Evolutionary conservation across 2,329 filamentous ascomycete species (phyloP).

Genomic region (Exophiala sp.): DNA sequence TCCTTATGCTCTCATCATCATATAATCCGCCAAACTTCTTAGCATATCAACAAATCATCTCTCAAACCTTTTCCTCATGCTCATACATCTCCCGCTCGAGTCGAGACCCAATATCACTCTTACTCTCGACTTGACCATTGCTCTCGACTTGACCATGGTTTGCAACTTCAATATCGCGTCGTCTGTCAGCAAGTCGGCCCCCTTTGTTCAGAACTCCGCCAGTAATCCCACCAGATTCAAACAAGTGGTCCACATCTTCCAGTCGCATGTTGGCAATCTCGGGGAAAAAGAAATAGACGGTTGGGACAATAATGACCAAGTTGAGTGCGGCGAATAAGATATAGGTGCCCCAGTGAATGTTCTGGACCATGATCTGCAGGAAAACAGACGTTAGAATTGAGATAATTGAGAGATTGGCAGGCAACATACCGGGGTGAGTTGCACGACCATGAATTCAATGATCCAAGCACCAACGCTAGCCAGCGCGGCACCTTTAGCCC

Average conservation of each 20-base stretch:
- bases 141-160: neutral
- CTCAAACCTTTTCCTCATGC: neutral
- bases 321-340: conserved; percentile 37
- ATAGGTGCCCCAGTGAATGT: conserved; percentile 45
- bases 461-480: conserved; percentile 51
- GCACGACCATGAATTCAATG: conserved; percentile 64
- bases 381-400: conserved; percentile 36
- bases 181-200: neutral
- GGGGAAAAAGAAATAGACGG: neutral
- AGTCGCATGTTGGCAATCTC: conserved; percentile 63
- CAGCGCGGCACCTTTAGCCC: conserved; percentile 40
- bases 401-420: conserved; percentile 33
- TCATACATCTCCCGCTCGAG: neutral
- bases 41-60: too few relatives aligned
- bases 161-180: neutral
- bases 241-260: conserved; percentile 58
- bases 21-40: too few relatives aligned
- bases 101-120: neutral
- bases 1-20: too few relatives aligned
- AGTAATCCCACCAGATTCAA: conserved; percentile 19
- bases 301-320: conserved; percentile 4
- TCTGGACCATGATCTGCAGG: conserved; percentile 4
- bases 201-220: neutral
- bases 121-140: neutral
- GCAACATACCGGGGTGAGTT: conserved; percentile 54